Evolutionary conservation across 2,329 filamentous ascomycete species (phyloP).

Genomic region (Paramyrothecium sp.): DNA sequence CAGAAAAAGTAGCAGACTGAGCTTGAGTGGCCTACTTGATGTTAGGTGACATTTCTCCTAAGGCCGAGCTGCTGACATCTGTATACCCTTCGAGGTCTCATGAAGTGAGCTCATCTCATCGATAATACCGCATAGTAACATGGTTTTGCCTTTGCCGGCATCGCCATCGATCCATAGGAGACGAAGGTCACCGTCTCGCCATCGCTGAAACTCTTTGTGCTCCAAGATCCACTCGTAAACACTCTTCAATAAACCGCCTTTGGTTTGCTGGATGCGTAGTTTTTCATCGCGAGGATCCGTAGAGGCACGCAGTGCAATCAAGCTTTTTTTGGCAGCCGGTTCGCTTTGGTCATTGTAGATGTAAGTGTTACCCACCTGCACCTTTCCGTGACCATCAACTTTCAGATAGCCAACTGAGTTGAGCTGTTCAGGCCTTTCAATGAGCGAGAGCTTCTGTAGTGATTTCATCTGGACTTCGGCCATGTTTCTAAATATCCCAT

Average conservation of each 20-base stretch:
- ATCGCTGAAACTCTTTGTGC: background rate
- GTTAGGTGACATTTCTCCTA: too few species aligned
- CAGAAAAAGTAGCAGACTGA: background rate
- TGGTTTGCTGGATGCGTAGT: background rate
- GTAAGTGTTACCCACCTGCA: background rate
- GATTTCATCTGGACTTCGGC: background rate
- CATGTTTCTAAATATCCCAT: too few species aligned
- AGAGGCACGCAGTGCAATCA: background rate
- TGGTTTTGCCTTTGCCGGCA: background rate
- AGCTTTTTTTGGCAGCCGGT: background rate
- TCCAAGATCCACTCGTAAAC: background rate
- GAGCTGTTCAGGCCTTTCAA: background rate
- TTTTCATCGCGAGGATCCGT: background rate
- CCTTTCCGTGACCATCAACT: background rate
- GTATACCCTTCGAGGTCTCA: too few species aligned
- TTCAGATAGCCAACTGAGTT: background rate
- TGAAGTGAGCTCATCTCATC: too few species aligned
- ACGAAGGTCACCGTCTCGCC: background rate
- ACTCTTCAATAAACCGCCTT: background rate
- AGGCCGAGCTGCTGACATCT: too few species aligned
- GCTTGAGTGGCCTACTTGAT: background rate
- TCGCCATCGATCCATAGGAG: background rate
- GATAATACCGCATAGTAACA: background rate
- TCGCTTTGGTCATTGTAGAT: background rate
- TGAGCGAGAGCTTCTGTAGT: background rate